Base-by-base conservation (phyloP, 345 rosid species). In the Populus ilicifolia region DNA sequence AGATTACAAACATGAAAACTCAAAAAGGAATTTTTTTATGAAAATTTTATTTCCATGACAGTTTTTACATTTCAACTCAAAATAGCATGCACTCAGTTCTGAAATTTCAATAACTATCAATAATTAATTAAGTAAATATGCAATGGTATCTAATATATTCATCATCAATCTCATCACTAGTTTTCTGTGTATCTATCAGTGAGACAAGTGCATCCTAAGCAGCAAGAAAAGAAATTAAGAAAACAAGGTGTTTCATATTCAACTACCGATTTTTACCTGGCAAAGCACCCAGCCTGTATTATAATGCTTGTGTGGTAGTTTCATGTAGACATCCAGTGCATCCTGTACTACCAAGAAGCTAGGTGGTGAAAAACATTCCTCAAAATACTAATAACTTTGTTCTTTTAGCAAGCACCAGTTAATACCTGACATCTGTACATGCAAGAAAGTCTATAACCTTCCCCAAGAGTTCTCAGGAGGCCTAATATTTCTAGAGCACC, bases 251-350 rank as follows among this genome's bases (percentile, higher is more conserved):
- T 36, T 27, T 54, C 25, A 20, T 5, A 21, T 48, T 59, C 66
- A 75, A 44, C 36, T 68, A 29, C 8, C 18, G 72, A 71, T 30
- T 27, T 43, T 75, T 85, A 96, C 99, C 98, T 92, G 98, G 73
- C 93, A 89, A 85, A 96, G 95, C 81, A 96, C 97, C 99, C 99
- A 96, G 70, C 95, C 91, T 44, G 99, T 93, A 77, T 86, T 92
- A 85, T 93, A 92, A 85, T 96, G 98, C 86, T 84, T 92, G 80
- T 83, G 88, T 20, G 98, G 97, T 73, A 93, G 93, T 82, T 89
- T 92, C 80, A 81, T 81, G 85, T 87, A 96, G 65, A 83, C 83
- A 79, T 90, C 92, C 83, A 94, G 80, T 23, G 99, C 98, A 72
- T 91, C 99, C 99, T 96, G 85, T 74, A 85, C 44, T 67, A 83